Conservation (phyloP, 2,329 filamentous ascomycete species). For the Fusarium heterosporum region DNA sequence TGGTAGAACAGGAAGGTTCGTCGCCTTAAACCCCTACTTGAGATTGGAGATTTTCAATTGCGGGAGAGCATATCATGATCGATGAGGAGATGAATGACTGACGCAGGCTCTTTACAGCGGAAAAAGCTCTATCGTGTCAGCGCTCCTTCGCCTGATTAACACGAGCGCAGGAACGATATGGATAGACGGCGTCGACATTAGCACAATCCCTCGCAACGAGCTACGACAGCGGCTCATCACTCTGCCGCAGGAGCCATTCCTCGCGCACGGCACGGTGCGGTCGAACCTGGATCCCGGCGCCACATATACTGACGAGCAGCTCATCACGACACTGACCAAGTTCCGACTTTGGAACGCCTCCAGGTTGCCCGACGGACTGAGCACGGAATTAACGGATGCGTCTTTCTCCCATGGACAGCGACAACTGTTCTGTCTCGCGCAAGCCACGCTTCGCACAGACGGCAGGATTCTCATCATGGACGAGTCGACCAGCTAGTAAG, state of each 20-base stretch:
- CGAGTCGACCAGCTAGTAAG: conserved; percentile 55
- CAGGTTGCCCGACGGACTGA: conserved; percentile 55
- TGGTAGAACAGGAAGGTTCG: conserved; percentile 29
- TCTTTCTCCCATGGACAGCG: conserved; percentile 60
- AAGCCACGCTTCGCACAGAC: conserved; percentile 55
- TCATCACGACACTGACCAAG: conserved; percentile 5
- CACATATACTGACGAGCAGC: conserved; percentile 5
- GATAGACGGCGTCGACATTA: conserved; percentile 2
- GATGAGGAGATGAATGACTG: conserved; percentile 49
- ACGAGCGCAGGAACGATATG: neutral
- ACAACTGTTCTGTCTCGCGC: conserved; percentile 62
- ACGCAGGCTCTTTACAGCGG: conserved; percentile 3
- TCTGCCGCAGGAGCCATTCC: conserved; percentile 8
- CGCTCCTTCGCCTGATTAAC: conserved; percentile 6
- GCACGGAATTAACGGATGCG: conserved; percentile 53
- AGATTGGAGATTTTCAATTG: too few species aligned
- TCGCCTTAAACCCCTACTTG: conserved; percentile 3
- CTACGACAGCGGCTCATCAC: conserved; percentile 4
- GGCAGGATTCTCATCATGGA: conserved; percentile 55
- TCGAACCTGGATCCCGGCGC: conserved; percentile 5
- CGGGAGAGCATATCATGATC: conserved; percentile 59
- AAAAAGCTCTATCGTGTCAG: conserved; percentile 4
- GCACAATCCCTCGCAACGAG: conserved; percentile 6
- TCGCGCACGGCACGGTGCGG: conserved; percentile 1
- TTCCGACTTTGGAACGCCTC: conserved; percentile 12